Conservation (phyloP, 176 grass and related monocot species). For the Phoenix roebelenii region DNA sequence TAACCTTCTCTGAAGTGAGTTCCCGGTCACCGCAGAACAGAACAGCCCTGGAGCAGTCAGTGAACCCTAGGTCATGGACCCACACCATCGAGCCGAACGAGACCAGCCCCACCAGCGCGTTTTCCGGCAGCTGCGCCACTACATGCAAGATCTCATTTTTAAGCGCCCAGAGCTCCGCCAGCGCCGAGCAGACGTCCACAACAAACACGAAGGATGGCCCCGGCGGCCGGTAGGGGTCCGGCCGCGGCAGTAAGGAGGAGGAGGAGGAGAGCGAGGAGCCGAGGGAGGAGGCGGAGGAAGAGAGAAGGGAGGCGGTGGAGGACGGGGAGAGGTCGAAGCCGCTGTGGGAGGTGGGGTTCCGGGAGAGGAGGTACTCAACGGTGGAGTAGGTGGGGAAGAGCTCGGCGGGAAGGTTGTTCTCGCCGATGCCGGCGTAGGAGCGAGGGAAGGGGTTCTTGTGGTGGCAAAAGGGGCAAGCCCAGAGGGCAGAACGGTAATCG, state of each 20-base stretch:
- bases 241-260: not conserved
- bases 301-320: not conserved
- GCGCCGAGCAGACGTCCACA: constrained; percentile 40
- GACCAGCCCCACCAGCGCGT: constrained; percentile 49
- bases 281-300: constrained; percentile 1
- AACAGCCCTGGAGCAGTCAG: constrained; percentile 53
- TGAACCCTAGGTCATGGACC: constrained; percentile 73
- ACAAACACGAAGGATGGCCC: constrained; percentile 61
- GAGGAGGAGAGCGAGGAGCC: constrained; percentile 1
- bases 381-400: constrained; percentile 95
- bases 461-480: constrained; percentile 78
- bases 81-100: constrained; percentile 75
- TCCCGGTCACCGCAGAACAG: constrained; percentile 76
- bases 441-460: constrained; percentile 57
- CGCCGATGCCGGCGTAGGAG: constrained; percentile 41
- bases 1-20: constrained; percentile 58
- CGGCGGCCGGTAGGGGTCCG: not conserved
- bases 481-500: constrained; percentile 53
- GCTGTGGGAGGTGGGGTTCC: constrained; percentile 25
- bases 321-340: constrained; percentile 2
- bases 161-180: constrained; percentile 47
- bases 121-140: constrained; percentile 69
- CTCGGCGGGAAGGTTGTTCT: constrained; percentile 76
- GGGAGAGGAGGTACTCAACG: constrained; percentile 66
- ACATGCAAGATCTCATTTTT: constrained; percentile 75